phyloP scores from a whole-genome alignment of 164 flowering plant genomes.

The Taxillus chinensis region DNA sequence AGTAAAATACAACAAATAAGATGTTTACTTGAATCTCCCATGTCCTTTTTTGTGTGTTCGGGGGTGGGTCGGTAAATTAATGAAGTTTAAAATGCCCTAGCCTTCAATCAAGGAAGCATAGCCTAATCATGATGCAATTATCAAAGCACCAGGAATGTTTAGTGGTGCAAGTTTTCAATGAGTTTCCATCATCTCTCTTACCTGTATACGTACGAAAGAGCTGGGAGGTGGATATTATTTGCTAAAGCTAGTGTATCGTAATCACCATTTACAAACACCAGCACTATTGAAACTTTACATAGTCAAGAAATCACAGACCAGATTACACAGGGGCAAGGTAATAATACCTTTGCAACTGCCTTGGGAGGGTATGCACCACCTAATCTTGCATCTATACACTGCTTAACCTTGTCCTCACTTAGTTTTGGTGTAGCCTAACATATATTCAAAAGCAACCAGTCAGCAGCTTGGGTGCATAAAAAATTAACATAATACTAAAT shows the following conservation, averaged over 20 bases:
- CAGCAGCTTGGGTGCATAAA: no score
- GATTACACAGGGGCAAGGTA: neutral
- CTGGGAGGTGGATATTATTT: no score
- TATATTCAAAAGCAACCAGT: neutral
- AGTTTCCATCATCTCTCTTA: neutral
- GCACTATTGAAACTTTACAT: no score
- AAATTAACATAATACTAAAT: no score
- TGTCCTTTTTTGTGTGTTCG: no score
- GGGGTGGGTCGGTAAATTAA: no score
- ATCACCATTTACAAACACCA: no score
- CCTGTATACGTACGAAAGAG: no score
- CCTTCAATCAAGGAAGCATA: no score
- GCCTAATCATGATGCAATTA: no score
- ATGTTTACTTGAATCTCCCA: neutral
- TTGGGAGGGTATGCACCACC: conserved; percentile 71
- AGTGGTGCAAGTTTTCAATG: neutral
- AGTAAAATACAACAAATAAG: neutral
- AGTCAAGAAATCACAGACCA: neutral
- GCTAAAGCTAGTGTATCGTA: no score
- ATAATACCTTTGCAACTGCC: conserved; percentile 75
- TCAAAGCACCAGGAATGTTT: neutral
- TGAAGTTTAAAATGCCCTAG: no score
- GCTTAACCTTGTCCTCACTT: conserved; percentile 80
- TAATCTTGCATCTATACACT: conserved; percentile 73
- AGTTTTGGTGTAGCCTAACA: conserved; percentile 78